These are phyloP conservation scores for Penicillium turbatum DNA, from an alignment of 495 filamentous ascomycete species.

Conservation along the genomic window DNA sequence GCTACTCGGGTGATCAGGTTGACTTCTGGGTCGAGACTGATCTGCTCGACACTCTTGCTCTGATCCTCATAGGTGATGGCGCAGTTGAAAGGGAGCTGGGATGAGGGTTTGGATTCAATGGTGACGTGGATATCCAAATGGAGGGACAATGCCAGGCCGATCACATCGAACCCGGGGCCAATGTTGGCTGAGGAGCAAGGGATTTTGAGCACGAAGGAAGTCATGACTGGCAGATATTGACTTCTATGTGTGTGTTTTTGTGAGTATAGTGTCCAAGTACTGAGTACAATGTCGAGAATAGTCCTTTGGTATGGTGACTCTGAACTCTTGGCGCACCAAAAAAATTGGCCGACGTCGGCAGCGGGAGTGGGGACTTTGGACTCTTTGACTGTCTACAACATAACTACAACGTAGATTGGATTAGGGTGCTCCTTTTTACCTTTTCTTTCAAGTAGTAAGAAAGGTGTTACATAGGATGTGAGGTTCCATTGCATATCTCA, in stretches of 20 bases:
- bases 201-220: slow-evolving; percentile 57
- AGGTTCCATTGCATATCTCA: no score
- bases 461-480: no score
- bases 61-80: slow-evolving; percentile 82
- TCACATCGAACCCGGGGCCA: slow-evolving; percentile 94
- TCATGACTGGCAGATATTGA: slow-evolving; percentile 19
- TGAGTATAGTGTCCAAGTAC: not conserved
- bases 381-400: no score
- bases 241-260: not conserved
- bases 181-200: slow-evolving; percentile 96
- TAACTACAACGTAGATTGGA: no score
- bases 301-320: slow-evolving; percentile 19
- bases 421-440: no score
- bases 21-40: slow-evolving; percentile 69
- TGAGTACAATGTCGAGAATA: not conserved
- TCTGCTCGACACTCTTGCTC: slow-evolving; percentile 65
- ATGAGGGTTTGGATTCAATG: slow-evolving; percentile 52
- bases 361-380: slow-evolving; percentile 9
- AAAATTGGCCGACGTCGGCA: slow-evolving; percentile 34
- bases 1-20: slow-evolving; percentile 92
- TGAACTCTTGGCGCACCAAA: slow-evolving; percentile 29
- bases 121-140: slow-evolving; percentile 81
- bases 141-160: slow-evolving; percentile 87
- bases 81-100: slow-evolving; percentile 72
- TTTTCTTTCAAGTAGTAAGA: no score